Evolutionary conservation across 345 rosid species (phyloP), one percentile per base, ranked within the genome.

Genomic region (Brassica carinata): DNA sequence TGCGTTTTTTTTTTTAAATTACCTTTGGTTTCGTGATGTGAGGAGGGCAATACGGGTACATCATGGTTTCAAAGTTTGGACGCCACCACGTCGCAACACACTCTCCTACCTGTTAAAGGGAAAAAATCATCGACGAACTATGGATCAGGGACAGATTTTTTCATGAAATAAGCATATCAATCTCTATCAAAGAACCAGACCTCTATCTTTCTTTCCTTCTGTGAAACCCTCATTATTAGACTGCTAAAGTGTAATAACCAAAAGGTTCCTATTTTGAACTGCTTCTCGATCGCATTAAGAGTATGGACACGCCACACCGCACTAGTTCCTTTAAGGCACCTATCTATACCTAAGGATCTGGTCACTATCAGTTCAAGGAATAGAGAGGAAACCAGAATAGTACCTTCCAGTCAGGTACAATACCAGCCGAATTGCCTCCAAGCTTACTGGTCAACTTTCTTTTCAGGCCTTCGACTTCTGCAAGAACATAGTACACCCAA

Each of bases 71-170:
- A 77, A 96, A 96, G 87, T 96, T 94, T 73, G 98, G 99, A 86
- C 99, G 92, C 99, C 99, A 96, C 98, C 97, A 94, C 71, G 87
- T 87, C 14, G 97, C 99, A 80, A 88, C 99, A 81, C 97, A 92
- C 79, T 94, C 99, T 27, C 97, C 97, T 64, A 96, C 90, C 99
- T 96, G 88, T 79, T 83, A 40, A 18, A 73, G 43, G 36, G 8
- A 2, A 19, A 38, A 17, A 45, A 45, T 18, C 57, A 51, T 51
- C 1, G 8, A 36, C 18, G 30, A 69, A 69, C 27, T 43, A 75
- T 4, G 67, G 61, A 70, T 80, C 51, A 75, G 18, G 58, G 58
- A 51, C 58, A 51, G 17, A 33, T 59, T 40, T 70, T 68, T 55
- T 77, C 36, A 34, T n/a, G 64, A 19, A 29, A 62, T 61, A 36